Conservation (phyloP, 2,329 filamentous ascomycete species). For the Botrytis elliptica region DNA sequence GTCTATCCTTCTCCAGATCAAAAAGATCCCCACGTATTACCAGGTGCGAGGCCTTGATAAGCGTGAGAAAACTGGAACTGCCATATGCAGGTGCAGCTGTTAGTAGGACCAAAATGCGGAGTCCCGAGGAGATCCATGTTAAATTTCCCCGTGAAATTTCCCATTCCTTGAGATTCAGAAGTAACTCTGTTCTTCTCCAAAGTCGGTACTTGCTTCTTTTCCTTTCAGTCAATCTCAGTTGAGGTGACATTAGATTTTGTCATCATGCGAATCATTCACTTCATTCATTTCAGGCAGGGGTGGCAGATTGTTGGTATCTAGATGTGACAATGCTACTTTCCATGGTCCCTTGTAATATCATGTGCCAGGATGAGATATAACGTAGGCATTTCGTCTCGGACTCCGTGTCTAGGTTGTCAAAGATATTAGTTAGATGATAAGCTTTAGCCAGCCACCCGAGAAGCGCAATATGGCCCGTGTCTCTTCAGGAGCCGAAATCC, state of each 20-base stretch:
- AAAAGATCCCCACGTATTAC: constrained; percentile 10
- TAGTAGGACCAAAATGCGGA: constrained; percentile 17
- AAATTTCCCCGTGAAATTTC: background rate
- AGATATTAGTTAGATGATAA: constrained; percentile 10
- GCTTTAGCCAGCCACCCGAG: constrained; percentile 20
- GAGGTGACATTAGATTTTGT: background rate
- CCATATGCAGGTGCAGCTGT: constrained; percentile 24
- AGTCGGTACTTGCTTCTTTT: background rate
- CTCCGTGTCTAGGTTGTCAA: constrained; percentile 22
- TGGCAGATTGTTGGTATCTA: background rate
- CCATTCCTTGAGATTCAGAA: constrained; percentile 8
- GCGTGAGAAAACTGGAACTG: constrained; percentile 14
- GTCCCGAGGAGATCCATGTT: constrained; percentile 8
- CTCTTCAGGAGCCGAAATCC: constrained; percentile 7
- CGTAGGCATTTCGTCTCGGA: constrained; percentile 34
- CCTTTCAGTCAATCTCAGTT: background rate
- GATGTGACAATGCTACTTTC: background rate
- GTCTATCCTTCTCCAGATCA: constrained; percentile 8
- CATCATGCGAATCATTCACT: constrained; percentile 4
- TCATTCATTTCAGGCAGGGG: background rate
- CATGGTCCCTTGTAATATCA: background rate
- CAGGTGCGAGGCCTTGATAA: constrained; percentile 6
- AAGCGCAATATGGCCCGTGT: constrained; percentile 23
- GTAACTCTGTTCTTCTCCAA: background rate
- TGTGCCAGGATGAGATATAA: background rate